Conservation (phyloP, 2,329 filamentous ascomycete genomes). For the Fusarium sp. region DNA sequence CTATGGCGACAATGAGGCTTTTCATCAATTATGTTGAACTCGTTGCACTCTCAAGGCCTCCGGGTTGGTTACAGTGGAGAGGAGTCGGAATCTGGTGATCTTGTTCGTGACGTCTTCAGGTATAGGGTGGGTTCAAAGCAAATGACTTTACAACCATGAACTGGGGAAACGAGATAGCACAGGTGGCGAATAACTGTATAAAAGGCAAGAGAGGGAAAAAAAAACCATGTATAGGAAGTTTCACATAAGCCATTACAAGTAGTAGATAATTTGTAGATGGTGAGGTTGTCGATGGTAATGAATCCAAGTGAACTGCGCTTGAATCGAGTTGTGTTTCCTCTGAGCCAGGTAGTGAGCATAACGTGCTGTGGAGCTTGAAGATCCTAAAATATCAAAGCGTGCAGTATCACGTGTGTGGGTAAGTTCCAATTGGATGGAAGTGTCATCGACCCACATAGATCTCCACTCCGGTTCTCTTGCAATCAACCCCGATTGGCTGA, state of each 20-base stretch:
- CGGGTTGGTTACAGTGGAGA: not conserved
- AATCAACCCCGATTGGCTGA: too few relatives aligned
- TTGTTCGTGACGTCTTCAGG: not conserved
- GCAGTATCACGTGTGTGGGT: too few relatives aligned
- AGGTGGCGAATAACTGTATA: not conserved
- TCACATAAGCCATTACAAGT: not conserved
- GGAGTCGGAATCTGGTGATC: not conserved
- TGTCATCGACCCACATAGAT: fast-evolving
- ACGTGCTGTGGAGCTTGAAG: too few relatives aligned
- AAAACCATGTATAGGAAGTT: not conserved
- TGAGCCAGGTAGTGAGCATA: too few relatives aligned
- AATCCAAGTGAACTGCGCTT: too few relatives aligned
- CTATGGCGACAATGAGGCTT: not conserved
- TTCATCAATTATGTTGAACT: not conserved
- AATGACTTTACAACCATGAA: not conserved
- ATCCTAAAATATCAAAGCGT: too few relatives aligned
- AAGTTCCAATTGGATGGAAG: too few relatives aligned
- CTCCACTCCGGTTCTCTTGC: too few relatives aligned
- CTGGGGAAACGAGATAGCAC: not conserved
- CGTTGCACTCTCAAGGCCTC: not conserved
- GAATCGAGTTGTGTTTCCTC: fast-evolving
- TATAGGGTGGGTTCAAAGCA: not conserved
- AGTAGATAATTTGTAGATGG: too few relatives aligned
- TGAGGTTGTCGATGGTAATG: too few relatives aligned
- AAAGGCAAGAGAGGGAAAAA: fast-evolving